These are phyloP conservation scores for Ambrosiella beaveri DNA, from an alignment of 2,329 filamentous ascomycete genomes.

Conservation along the genomic window DNA sequence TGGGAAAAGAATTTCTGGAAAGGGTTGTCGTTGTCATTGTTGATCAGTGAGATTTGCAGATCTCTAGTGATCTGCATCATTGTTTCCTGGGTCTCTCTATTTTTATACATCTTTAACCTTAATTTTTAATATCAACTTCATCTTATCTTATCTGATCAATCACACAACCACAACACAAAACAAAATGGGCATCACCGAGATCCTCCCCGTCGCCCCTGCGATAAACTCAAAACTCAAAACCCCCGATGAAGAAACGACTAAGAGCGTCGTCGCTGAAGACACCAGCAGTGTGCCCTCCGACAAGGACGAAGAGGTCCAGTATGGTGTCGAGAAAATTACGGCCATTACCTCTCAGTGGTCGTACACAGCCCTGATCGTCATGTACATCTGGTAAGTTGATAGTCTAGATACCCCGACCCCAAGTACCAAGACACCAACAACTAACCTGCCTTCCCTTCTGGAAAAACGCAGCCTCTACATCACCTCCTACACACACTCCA, in stretches of 20 bases:
- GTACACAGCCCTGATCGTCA: slow-evolving; percentile 23
- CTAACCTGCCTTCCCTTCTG: neutral
- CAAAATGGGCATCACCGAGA: neutral
- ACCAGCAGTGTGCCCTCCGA: neutral
- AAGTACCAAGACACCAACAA: neutral
- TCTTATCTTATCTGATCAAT: slow-evolving; percentile 4
- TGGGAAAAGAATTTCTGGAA: no score
- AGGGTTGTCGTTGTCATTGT: neutral
- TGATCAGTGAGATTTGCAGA: neutral
- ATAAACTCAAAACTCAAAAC: neutral
- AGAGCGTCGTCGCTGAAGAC: neutral
- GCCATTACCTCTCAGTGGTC: slow-evolving; percentile 30
- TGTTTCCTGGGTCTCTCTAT: neutral
- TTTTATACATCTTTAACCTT: neutral
- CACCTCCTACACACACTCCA: slow-evolving; percentile 15
- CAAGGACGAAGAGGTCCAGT: slow-evolving; percentile 22
- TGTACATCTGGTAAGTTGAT: slow-evolving; percentile 27
- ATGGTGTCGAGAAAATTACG: slow-evolving; percentile 31
- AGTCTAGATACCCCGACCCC: neutral
- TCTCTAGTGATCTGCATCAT: neutral
- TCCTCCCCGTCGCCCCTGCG: neutral
- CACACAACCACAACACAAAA: neutral
- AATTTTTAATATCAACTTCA: neutral
- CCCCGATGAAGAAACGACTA: neutral
- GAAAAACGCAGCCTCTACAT: neutral